Evolutionary conservation across 1,139 yeast genomes (phyloP).

Genomic region (Kodamaea suecica): DNA sequence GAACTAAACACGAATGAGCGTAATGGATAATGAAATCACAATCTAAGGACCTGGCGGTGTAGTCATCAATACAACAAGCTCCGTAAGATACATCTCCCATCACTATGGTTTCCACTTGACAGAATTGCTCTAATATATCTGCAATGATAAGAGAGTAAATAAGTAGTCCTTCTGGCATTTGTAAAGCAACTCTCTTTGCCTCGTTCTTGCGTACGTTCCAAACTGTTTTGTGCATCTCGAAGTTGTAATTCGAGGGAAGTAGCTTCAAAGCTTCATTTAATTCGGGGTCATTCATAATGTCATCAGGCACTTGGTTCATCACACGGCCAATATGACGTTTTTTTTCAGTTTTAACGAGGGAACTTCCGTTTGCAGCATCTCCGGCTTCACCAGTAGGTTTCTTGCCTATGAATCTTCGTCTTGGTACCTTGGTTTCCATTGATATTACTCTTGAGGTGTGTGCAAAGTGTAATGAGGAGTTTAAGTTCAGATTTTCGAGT

Average conservation of each 20-base stretch:
- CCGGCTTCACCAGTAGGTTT: slow-evolving; percentile 13
- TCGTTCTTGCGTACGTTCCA: slow-evolving; percentile 80
- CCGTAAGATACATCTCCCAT: slow-evolving; percentile 99
- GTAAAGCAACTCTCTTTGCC: slow-evolving; percentile 81
- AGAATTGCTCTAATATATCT: slow-evolving; percentile 89
- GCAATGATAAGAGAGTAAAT: slow-evolving; percentile 83
- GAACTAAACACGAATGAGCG: slow-evolving; percentile 96
- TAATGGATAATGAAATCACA: slow-evolving; percentile 95
- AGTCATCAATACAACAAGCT: slow-evolving; percentile 97
- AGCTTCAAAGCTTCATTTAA: slow-evolving; percentile 76
- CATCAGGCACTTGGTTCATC: slow-evolving; percentile 87
- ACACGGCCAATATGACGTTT: slow-evolving; percentile 51
- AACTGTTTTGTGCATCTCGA: slow-evolving; percentile 92
- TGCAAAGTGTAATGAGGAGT: no score
- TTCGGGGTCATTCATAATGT: slow-evolving; percentile 73
- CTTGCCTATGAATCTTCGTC: slow-evolving; percentile 37
- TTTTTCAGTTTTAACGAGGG: slow-evolving; percentile 25
- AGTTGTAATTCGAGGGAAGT: slow-evolving; percentile 87
- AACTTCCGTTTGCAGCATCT: slow-evolving; percentile 8
- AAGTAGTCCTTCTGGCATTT: slow-evolving; percentile 95
- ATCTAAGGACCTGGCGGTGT: slow-evolving; percentile 85
- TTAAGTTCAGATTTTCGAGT: no score
- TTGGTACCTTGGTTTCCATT: slow-evolving; percentile 5
- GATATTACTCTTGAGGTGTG: no score
- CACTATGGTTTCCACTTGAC: slow-evolving; percentile 80